Evolutionary conservation across 352 stramenopile species (phyloP), one percentile per base, ranked within the genome.

Genomic region (Pythium phragmitis): DNA sequence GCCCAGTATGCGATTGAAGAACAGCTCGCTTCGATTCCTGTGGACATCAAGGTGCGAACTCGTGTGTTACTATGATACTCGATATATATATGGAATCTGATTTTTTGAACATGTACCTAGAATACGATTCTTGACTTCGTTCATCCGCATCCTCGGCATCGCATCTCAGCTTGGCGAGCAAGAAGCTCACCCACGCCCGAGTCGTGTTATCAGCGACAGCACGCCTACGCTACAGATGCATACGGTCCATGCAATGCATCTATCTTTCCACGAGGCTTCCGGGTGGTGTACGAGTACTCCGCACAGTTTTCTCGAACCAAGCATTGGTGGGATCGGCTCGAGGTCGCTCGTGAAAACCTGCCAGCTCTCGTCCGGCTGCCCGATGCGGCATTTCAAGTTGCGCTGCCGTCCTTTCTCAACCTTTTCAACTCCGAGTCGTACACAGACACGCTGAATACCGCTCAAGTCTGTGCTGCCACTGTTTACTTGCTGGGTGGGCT

Each of bases 401-500:
- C 74, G 3, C 61, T 90, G 45, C 80, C 84, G 0, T 77, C 87
- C 4, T 52, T 92, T 7, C 36, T 75, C 7, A 73, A 67, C 11
- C 87, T 89, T 46, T 90, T 91, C 56, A 73, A 80, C 45, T 53
- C 76, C 0, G 64, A 60, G 0, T 75, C 72, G 2, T 74, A 86
- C 33, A 75, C 69, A 2, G 72, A 86, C 41, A 52, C 68, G 0
- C 79, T 80, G 50, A 61, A 72, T 3, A 73, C 37, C 4, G 33
- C 48, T n/a, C 68, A 72, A 45, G 81, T 86, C 2, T 67, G 65
- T 13, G 68, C 76, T 11, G 83, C 81, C n/a, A 69, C 87, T 3
- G 72, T 92, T 2, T 87, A 87, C 45, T 39, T 89, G n/a, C 69
- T 91, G 13, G 70, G 74, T 4, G 62, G 68, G 7, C 69, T 94